Base-by-base conservation (phyloP, 495 filamentous ascomycete genomes). In the Podospora fimiseda region DNA sequence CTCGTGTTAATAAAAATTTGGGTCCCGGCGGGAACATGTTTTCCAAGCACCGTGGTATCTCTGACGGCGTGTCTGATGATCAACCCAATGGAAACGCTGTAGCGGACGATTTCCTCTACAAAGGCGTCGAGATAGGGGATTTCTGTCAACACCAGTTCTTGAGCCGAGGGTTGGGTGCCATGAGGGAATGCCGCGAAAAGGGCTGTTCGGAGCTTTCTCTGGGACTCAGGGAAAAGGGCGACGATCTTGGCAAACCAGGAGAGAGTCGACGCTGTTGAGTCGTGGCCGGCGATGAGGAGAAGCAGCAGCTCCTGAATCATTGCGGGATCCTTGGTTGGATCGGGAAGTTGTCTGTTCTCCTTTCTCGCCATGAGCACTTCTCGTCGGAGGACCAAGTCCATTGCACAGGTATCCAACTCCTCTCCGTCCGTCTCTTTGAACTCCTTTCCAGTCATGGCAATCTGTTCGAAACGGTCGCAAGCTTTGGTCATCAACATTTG, bases 261-360 rank as follows among this genome's bases (percentile, higher is more conserved):
- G 14, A 63, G 19, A 3, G 62, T 54, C 0, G 57, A 59, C 20
- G 62, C 53, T 0, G 61, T 48, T 0, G 66, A 67, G 48, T 70
- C 62, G 46, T 68, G 58, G 18, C 66, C 66, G 4, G 59, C 66
- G 3, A 67, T 27, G 27, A 69, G 54, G 36, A 61, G 60, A 40
- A 61, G 62, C 37, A 66, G 63, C 45, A 68, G 57, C 54, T 73
- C 68, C 55, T 71, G 67, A 19, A 52, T 37, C 36, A 71, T 67
- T 11, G 27, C 27, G 6, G 27, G 27, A 46, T 46, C 59, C 2
- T 40, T 54, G 19, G 47, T 51, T 22, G 59, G 56, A 36, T 59
- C 65, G 9, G 47, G 37, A 2, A 69, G 69, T 20, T 43, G 27
- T 20, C 65, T 52, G 37, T 59, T 55, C 16, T 60, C 67, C 56